These are phyloP conservation scores for Prosopis cineraria DNA, from an alignment of 306 rosid species.

Conservation along the genomic window DNA sequence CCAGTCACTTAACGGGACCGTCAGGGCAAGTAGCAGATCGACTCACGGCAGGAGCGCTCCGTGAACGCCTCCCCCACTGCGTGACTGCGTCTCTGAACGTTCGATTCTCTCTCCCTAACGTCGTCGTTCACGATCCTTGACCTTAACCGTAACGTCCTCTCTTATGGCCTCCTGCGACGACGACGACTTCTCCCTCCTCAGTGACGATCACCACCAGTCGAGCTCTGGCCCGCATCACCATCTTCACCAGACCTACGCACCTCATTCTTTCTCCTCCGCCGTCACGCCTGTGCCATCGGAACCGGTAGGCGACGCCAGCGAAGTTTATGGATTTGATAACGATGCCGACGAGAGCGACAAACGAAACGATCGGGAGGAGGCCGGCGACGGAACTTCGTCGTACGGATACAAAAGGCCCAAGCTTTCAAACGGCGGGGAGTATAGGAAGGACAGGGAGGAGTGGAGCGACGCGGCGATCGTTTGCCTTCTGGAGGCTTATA, in stretches of 20 bases:
- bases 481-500: slow-evolving; percentile 82
- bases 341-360: slow-evolving; percentile 57
- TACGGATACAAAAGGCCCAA: slow-evolving; percentile 59
- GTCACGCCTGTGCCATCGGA: slow-evolving; percentile 45
- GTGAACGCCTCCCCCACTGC: slow-evolving; percentile 50
- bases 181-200: slow-evolving; percentile 83
- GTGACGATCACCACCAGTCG: slow-evolving; percentile 55
- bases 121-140: slow-evolving; percentile 59
- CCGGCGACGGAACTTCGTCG: slow-evolving; percentile 55
- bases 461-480: slow-evolving; percentile 95
- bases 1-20: slow-evolving; percentile 77
- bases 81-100: slow-evolving; percentile 32
- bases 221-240: slow-evolving; percentile 46
- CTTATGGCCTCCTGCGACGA: slow-evolving; percentile 93
- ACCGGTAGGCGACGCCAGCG: slow-evolving; percentile 49
- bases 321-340: slow-evolving; percentile 57
- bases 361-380: slow-evolving; percentile 75
- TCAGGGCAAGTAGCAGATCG: slow-evolving; percentile 50
- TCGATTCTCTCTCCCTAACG: slow-evolving; percentile 55
- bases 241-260: slow-evolving; percentile 60
- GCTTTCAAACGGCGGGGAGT: slow-evolving; percentile 55
- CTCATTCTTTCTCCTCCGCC: slow-evolving; percentile 52
- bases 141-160: slow-evolving; percentile 74
- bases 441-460: slow-evolving; percentile 93
- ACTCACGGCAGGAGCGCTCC: slow-evolving; percentile 63